Evolutionary conservation across 495 filamentous ascomycete species (phyloP).

Genomic region (Xylaria scruposa): DNA sequence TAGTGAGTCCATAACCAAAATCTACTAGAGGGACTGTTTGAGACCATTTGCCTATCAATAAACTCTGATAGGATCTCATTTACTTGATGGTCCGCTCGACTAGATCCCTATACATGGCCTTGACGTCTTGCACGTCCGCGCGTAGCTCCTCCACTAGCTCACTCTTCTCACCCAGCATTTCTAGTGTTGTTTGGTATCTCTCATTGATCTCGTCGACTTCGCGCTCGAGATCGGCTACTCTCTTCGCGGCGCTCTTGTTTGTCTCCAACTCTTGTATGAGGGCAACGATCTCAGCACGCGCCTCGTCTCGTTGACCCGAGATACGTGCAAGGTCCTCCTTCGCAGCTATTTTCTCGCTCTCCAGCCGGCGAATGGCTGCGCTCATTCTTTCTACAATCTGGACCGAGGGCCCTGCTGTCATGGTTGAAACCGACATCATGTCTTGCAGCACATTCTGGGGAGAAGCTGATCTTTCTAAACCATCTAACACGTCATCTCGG

Average conservation of each 20-base stretch:
- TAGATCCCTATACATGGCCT: slow-evolving; percentile 92
- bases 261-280: slow-evolving; percentile 85
- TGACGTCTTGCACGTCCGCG: slow-evolving; percentile 89
- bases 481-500: slow-evolving; percentile 72
- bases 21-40: slow-evolving; percentile 18
- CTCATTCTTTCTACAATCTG: slow-evolving; percentile 98
- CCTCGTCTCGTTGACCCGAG: slow-evolving; percentile 83
- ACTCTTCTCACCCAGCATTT: slow-evolving; percentile 97
- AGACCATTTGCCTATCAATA: slow-evolving; percentile 24
- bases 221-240: slow-evolving; percentile 68
- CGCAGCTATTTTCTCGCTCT: slow-evolving; percentile 84
- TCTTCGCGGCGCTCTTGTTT: slow-evolving; percentile 64
- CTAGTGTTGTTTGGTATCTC: slow-evolving; percentile 87
- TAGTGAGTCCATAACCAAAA: slow-evolving; percentile 21
- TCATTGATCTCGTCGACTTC: slow-evolving; percentile 68
- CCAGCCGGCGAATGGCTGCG: slow-evolving; percentile 85
- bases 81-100: slow-evolving; percentile 77
- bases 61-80: slow-evolving; percentile 10
- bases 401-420: slow-evolving; percentile 88
- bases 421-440: slow-evolving; percentile 86
- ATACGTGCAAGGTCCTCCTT: slow-evolving; percentile 85
- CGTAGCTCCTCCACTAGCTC: slow-evolving; percentile 90
- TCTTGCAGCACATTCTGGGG: slow-evolving; percentile 82
- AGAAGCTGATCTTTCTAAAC: slow-evolving; percentile 63
- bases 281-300: slow-evolving; percentile 84